Base-by-base conservation (phyloP, 176 grass and related monocot species). In the Dactylis glomerata region DNA sequence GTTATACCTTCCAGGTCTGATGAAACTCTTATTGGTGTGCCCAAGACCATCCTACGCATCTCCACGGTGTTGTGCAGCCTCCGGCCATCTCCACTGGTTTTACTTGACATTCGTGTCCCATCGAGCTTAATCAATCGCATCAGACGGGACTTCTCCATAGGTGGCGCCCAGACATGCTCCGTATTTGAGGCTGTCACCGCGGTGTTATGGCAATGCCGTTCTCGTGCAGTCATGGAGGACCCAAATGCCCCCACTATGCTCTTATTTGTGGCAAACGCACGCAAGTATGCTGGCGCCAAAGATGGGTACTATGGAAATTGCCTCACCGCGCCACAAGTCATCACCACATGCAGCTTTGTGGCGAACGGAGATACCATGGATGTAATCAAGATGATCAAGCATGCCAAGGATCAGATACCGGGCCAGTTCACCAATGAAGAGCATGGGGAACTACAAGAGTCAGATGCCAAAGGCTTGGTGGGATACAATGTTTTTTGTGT, bases 271-370 rank as follows among this genome's bases (percentile, higher is more conserved):
- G 72, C 57, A 23, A 75, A 84, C 54, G 50, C 45, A 1, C 82
- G 82, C 69, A 52, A 46, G 44, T 49, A 44, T 32, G 22, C 73
- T 9, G 19, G 42, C 20, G 24, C 31, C 66, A 44, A 57, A 5
- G 26, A 6, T 1, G 54, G 82, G 19, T 76, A 76, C 82, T 83
- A 83, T 23, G 81, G 81, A 3, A 83, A 83, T n/a, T 83, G 68
- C 81, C 36, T 74, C 31, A 45, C 36, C 50, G 36, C 44, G 31
- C 54, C 45, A 33, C 37, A 20, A 5, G 37, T 63, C 7, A 36
- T 54, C 13, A 20, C 50, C 33, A 5, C 50, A 4, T 37, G 41
- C 23, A n/a, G 26, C 34, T 20, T 6, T 6, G 55, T 83, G 13
- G 68, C 81, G 14, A n/a, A 7, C n/a, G 10, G 19, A 2, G 71